phyloP scores from a whole-genome alignment of 148 eudicot species.

The Heliamphora exappendiculata region DNA sequence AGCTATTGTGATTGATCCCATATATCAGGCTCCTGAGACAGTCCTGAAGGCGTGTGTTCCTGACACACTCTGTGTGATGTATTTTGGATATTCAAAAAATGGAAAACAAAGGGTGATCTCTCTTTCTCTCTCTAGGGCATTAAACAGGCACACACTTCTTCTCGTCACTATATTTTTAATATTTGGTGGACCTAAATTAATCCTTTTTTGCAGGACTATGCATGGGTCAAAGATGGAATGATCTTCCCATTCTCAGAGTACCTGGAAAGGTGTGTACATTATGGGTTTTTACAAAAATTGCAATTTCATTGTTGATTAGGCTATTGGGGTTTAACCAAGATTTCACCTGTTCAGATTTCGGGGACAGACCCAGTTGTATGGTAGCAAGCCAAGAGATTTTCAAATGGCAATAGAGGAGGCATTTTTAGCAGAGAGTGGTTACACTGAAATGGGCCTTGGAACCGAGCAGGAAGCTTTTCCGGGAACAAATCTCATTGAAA shows the following conservation, averaged over 20 bases:
- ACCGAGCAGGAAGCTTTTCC: constrained; percentile 26
- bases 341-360: constrained; percentile 57
- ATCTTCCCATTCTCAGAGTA: constrained; percentile 79
- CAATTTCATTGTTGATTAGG: neutral
- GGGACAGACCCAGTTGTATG: constrained; percentile 87
- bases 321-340: neutral
- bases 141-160: neutral
- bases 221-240: constrained; percentile 95
- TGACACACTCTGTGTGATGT: constrained; percentile 63
- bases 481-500: constrained; percentile 24
- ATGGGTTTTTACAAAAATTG: neutral
- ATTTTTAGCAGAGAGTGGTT: constrained; percentile 63
- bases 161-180: neutral
- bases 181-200: neutral
- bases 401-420: constrained; percentile 91
- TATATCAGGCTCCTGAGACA: constrained; percentile 50
- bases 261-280: constrained; percentile 52
- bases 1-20: constrained; percentile 56
- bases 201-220: constrained; percentile 64
- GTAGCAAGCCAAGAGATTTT: constrained; percentile 80
- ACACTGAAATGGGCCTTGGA: constrained; percentile 29
- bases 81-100: constrained; percentile 50
- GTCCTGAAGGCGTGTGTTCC: constrained; percentile 52
- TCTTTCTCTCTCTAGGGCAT: constrained; percentile 2
- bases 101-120: constrained; percentile 45